A percentile compares a stretch with the other conserved stretches of the same genome.
These are phyloP conservation scores for Pneumocystis wakefieldiae DNA, from an alignment of 1,139 yeast species.

Conservation along the genomic window DNA sequence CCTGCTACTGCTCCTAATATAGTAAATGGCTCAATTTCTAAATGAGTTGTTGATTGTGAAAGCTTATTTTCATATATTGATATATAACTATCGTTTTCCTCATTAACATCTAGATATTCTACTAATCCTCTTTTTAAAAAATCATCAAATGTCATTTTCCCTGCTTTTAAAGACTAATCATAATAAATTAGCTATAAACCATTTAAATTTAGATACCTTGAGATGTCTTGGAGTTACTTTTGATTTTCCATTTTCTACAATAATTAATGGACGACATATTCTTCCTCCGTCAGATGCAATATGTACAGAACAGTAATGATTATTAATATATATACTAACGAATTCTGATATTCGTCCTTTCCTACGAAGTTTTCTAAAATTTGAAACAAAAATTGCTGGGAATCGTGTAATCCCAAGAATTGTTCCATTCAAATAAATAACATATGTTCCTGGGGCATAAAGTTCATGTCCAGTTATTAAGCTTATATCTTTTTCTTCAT, in stretches of 20 bases:
- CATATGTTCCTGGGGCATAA: constrained; percentile 62
- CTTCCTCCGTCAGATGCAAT: constrained; percentile 99
- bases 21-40: constrained; percentile 94
- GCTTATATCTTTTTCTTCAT: constrained; percentile 32
- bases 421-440: constrained; percentile 87
- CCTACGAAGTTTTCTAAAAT: constrained; percentile 70
- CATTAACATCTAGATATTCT: constrained; percentile 92
- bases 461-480: constrained; percentile 71
- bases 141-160: constrained; percentile 76
- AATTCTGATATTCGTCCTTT: constrained; percentile 77
- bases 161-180: constrained; percentile 28
- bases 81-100: constrained; percentile 87
- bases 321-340: constrained; percentile 76
- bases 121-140: constrained; percentile 74
- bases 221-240: constrained; percentile 62
- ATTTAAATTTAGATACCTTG: constrained; percentile 9
- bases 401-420: constrained; percentile 76
- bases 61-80: constrained; percentile 72
- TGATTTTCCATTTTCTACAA: constrained; percentile 58
- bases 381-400: constrained; percentile 64
- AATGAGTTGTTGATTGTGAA: constrained; percentile 51
- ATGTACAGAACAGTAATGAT: constrained; percentile 84
- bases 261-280: constrained; percentile 89
- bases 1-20: constrained; percentile 98
- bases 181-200: constrained; percentile 27